Evolutionary conservation across 331 rosid genomes (phyloP), one percentile per base, ranked within the genome.

Genomic region (Erythrophleum ivorense): DNA sequence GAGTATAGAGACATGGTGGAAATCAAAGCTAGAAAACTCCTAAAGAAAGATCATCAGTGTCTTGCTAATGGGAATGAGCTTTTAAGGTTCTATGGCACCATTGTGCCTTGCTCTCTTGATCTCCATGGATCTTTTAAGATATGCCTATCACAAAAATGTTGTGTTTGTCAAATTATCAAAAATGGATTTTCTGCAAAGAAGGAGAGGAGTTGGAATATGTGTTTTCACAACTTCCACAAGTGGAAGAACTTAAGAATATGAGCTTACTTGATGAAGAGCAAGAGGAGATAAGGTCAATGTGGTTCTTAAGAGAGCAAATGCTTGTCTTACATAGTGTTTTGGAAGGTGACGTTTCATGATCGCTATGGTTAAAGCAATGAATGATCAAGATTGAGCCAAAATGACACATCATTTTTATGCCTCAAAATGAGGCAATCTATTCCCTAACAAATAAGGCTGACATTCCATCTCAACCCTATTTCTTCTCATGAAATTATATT

Each of bases 11-110:
- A 96, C 34, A 89, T 83, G 80, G 99, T 96, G 76, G 93, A 96
- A 72, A 85, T 86, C 79, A 93, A 93, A 72, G 98, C 99, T 41
- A 93, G 94, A 83, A 96, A 93, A 62, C 99, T 96, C 72, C 88
- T 86, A 3, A 96, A 96, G 94, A 96, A 96, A 75, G 98, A 96
- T 75, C 98, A 98, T 33, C 82, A 98, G 64, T 96, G 99, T 79
- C 79, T 93, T 0, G 99, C 98, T 3, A 98, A 96, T 76, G 99
- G 99, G n/a, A 96, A 96, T 18, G 99, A 93, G 72, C 99, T 96
- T 50, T 76, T 96, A 86, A 86, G 99, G 81, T 96, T 96, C 79
- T 90, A 88, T 59, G 99, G 98, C 60, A 89, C 99, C 1, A 93
- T 90, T 0, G 63, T 92, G 60, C 78, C 90, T 9, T 96, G 99